Conservation (phyloP, 2,329 filamentous ascomycete genomes). For the Penicillium polonicum region DNA sequence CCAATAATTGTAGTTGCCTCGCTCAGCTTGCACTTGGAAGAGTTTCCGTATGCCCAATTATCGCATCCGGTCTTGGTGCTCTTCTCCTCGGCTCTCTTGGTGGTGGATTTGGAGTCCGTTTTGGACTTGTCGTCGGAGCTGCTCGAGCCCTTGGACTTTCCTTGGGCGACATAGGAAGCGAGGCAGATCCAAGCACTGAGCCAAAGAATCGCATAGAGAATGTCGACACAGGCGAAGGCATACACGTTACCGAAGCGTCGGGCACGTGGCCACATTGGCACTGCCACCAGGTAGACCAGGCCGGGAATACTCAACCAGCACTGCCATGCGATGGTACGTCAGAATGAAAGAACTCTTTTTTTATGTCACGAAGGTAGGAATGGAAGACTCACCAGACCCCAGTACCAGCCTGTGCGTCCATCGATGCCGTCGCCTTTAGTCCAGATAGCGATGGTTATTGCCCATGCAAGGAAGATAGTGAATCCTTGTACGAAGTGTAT, state of each 20-base stretch:
- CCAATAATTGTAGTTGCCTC: conserved; percentile 57
- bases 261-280: conserved; percentile 61
- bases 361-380: background rate
- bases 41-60: conserved; percentile 51
- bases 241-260: conserved; percentile 60
- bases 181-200: conserved; percentile 59
- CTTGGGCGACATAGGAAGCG: conserved; percentile 56
- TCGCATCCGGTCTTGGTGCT: conserved; percentile 35
- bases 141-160: conserved; percentile 49
- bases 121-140: conserved; percentile 33
- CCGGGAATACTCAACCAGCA: conserved; percentile 60
- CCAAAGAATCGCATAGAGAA: conserved; percentile 57
- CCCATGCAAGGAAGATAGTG: conserved; percentile 59
- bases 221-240: conserved; percentile 57
- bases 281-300: conserved; percentile 59
- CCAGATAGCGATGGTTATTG: conserved; percentile 58
- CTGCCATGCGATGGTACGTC: conserved; percentile 34
- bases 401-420: conserved; percentile 57
- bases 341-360: background rate
- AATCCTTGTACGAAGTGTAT: conserved; percentile 56
- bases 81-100: conserved; percentile 34
- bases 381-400: conserved; percentile 52
- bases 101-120: conserved; percentile 29
- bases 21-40: conserved; percentile 57
- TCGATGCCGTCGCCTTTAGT: conserved; percentile 55